Base-by-base conservation (phyloP, 257 asterid genomes). In the Solanum neorickii region DNA sequence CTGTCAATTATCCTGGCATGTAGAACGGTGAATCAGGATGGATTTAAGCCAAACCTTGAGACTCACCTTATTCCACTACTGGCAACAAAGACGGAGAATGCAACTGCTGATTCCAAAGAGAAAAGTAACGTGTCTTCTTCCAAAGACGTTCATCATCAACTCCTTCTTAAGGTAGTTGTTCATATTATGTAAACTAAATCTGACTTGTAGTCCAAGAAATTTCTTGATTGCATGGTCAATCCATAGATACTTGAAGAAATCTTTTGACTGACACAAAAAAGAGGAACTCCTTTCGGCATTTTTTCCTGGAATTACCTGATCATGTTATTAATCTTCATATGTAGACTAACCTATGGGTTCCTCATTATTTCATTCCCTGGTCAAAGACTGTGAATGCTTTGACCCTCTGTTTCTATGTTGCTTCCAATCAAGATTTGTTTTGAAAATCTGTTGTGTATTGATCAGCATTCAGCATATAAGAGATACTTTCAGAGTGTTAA, bases 11-110 rank as follows among this genome's bases (percentile, higher is more conserved):
- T 82, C 29, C 60, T 82, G 88, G 88, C 87, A 86, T 83, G 82
- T 89, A 97, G 99, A 93, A 94, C 95, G 83, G 98, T 95, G 91
- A 97, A 95, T 90, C 92, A 94, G 77, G 99, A 97, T 89, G 99
- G 99, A 70, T 97, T 97, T 92, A 95, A 94, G 94, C 99, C 98
- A 77, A 97, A 97, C 93, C 92, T 97, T 18, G 99, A 97, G 95
- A 95, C 95, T 86, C 99, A 97, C 46, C 98, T 97, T 70, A 90
- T 92, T 88, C 99, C 98, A 84, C 94, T 97, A 70, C 87, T 97
- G 89, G 99, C 98, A 87, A 92, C 92, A 69, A 94, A 93, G 87
- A 85, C 91, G 87, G 96, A 92, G 84, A 93, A 91, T 78, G 86
- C 84, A 87, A 89, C 94, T 84, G 87, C 92, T 75, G 94, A 94